Base-by-base conservation (phyloP, 805 yeast genomes). In the Candida maesae region DNA sequence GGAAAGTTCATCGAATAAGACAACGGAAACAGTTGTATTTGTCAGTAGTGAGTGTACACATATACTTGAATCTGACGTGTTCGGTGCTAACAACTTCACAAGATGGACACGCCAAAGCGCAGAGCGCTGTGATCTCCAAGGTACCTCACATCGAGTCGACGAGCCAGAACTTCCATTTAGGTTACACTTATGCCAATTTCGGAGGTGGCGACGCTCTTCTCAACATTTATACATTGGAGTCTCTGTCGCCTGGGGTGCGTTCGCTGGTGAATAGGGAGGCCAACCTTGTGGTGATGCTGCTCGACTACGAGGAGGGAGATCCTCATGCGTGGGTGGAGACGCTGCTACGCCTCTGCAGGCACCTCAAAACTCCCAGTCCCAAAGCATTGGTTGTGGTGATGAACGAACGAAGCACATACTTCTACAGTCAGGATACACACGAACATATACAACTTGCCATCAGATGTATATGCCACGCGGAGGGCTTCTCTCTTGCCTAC, bases 391-490 rank as follows among this genome's bases (percentile, higher is more conserved):
- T 39, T 2, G 36, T 35, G 9, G 15, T 33, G 15, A 27, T 37
- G 9, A 11, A 34, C 15, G 24, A 36, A 4, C 23, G 21, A 13
- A n/a, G 15, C n/a, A 40, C 12, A 11, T 36, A 17, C 16, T 46
- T 44, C 9, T 36, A 49, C 45, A 49, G 48, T n/a, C 55, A 51
- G n/a, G 52, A 49, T 7, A 31, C 47, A 1, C 58, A 53, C 29
- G 60, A 57, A 15, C 51, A 36, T 31, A 45, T 59, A 4, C 76
- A 73, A 44, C 68, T 70, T 42, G 36, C 56, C n/a, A 46, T 70
- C 13, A 41, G 62, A 25, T 20, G 42, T 4, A 11, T 56, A 1
- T 33, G 45, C 10, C 34, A 43, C 19, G 20, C 13, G 20, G 47
- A 46, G 12, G 31, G 28, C 3, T 41, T 36, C 4, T 44, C 51